These are phyloP conservation scores for Zygosaccharomyces pseudorouxii DNA, from an alignment of 805 yeast species.

Conservation along the genomic window DNA sequence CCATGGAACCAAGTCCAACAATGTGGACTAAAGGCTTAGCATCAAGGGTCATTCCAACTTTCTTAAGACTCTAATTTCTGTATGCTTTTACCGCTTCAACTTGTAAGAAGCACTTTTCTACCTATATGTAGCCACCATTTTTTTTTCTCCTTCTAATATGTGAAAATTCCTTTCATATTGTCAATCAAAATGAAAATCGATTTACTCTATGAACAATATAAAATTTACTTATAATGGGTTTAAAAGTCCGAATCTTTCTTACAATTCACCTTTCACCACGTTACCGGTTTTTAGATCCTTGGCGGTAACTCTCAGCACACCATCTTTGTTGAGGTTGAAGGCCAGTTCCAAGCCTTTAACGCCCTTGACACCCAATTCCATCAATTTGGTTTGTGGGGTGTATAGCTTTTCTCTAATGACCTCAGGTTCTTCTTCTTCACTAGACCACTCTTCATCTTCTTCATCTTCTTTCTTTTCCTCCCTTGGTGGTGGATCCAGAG, in stretches of 20 bases:
- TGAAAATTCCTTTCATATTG: neutral
- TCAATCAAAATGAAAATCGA: neutral
- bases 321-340: constrained; percentile 55
- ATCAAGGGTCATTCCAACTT: constrained; percentile 15
- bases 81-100: neutral
- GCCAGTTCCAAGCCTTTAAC: constrained; percentile 61
- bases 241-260: constrained; percentile 7
- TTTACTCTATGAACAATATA: constrained; percentile 2
- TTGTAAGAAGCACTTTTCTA: too few species aligned
- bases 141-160: neutral
- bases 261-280: constrained; percentile 51
- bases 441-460: constrained; percentile 46
- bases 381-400: constrained; percentile 69
- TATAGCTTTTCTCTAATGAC: constrained; percentile 68
- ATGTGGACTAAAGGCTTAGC: constrained; percentile 26
- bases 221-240: neutral
- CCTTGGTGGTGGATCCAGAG: constrained; percentile 58
- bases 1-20: constrained; percentile 36
- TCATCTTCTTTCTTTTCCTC: constrained; percentile 50
- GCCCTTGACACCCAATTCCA: constrained; percentile 70
- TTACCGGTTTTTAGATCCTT: constrained; percentile 61
- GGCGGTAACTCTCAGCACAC: constrained; percentile 53
- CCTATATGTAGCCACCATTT: too few species aligned
- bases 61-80: neutral
- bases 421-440: constrained; percentile 81